phyloP scores from a whole-genome alignment of 169 alveolate genomes.

The Eimeria falciformis region DNA sequence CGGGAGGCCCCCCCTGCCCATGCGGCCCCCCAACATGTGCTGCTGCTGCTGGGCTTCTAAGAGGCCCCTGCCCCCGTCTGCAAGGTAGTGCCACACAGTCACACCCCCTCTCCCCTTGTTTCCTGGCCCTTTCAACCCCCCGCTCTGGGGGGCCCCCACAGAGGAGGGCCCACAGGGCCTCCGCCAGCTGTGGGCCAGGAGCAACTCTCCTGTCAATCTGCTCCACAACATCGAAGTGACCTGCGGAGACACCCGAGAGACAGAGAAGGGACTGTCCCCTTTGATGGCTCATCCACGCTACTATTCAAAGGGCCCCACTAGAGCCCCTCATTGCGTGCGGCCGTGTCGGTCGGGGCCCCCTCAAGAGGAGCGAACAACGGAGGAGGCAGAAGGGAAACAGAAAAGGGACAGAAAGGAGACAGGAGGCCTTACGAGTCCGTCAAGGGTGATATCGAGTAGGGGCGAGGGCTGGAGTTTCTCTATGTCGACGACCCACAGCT shows the following conservation, averaged over 20 bases:
- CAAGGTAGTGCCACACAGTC: conserved; percentile 37
- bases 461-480: neutral
- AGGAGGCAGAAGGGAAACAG: neutral
- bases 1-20: neutral
- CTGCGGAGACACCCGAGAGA: conserved; percentile 15
- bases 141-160: neutral
- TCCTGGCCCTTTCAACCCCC: neutral
- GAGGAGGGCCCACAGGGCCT: conserved; percentile 53
- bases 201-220: conserved; percentile 55
- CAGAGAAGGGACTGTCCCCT: neutral
- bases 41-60: conserved; percentile 6
- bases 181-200: conserved; percentile 69
- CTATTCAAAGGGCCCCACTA: neutral
- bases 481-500: neutral
- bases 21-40: neutral
- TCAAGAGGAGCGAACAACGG: neutral
- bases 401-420: neutral
- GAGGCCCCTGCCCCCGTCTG: conserved; percentile 1
- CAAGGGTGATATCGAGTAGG: neutral
- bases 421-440: neutral
- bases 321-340: neutral
- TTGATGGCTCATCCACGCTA: neutral
- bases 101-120: conserved; percentile 13
- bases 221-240: conserved; percentile 71
- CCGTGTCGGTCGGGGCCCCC: too few species aligned